Conservation (phyloP, 1,284 basidiomycete genomes). For the Ganoderma lingzhi region DNA sequence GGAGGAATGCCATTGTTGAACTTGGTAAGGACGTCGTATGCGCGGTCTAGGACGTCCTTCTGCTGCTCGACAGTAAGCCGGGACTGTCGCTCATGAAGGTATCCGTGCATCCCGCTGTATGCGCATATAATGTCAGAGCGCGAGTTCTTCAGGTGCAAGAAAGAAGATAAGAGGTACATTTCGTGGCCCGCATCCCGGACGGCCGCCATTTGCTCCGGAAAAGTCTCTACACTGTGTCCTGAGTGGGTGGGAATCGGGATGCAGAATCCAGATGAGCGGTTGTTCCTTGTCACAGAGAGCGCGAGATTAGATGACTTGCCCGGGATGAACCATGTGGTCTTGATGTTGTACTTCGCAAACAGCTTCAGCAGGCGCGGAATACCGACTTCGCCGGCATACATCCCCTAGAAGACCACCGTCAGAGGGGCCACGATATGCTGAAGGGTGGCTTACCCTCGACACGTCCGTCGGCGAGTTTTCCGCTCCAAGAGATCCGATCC, state of each 20-base stretch:
- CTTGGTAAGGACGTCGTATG: slow-evolving; percentile 69
- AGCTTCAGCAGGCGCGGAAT: slow-evolving; percentile 71
- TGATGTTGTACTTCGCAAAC: slow-evolving; percentile 77
- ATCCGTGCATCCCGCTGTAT: slow-evolving; percentile 74
- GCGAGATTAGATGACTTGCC: slow-evolving; percentile 44
- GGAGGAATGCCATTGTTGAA: slow-evolving; percentile 76
- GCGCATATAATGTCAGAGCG: neutral
- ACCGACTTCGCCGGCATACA: slow-evolving; percentile 82
- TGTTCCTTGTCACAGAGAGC: neutral
- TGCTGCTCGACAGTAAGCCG: slow-evolving; percentile 74
- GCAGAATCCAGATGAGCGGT: neutral
- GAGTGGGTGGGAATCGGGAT: neutral
- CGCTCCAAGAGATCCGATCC: slow-evolving; percentile 76
- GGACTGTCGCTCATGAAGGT: slow-evolving; percentile 79
- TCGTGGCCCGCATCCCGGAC: slow-evolving; percentile 77
- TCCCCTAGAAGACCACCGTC: slow-evolving; percentile 50
- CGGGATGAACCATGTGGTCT: slow-evolving; percentile 77
- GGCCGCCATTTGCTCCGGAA: slow-evolving; percentile 69
- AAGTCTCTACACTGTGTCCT: slow-evolving; percentile 77
- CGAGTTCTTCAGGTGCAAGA: neutral
- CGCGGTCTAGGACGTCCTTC: slow-evolving; percentile 75
- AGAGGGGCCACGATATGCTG: slow-evolving; percentile 10
- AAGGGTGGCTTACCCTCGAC: slow-evolving; percentile 50
- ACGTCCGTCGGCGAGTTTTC: slow-evolving; percentile 73
- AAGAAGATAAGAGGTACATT: slow-evolving; percentile 47